Evolutionary conservation across 805 yeast species (phyloP), one percentile per base, ranked within the genome.

Genomic region (Saccharomyces eubayanus): DNA sequence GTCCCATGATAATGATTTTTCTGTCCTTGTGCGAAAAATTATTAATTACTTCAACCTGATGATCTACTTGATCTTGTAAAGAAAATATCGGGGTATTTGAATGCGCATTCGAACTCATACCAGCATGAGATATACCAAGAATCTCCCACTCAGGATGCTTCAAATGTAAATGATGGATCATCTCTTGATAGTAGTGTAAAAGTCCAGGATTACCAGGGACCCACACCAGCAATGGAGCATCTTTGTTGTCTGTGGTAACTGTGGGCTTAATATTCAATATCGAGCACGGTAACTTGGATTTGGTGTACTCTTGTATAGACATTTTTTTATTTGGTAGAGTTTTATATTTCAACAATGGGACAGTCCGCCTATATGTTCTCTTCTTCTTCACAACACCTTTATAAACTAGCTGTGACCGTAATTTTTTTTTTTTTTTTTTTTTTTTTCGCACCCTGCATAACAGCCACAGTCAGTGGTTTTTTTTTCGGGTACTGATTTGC

Each of bases 121-220:
- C 91, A 2, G 82, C 81, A 60, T 85, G 89, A 20, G 89, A 80
- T n/a, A 82, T 73, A 41, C 84, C 80, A 31, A 83, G 64, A 0
- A 84, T 65, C 60, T 83, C 86, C 59, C 76, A 72, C 16, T 65
- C 67, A 2, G 83, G 81, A 51, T 71, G 63, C 31, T 59, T 60
- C 27, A 63, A 62, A 53, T 78, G 79, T 52, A 83, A 57, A 27
- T 66, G 59, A 11, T 70, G 66, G 29, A 86, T 64, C 60, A 82
- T 84, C 3, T 79, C 78, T 20, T 72, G 72, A 65, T 87, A 87
- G 67, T 78, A 87, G 56, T 82, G 83, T 46, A 82, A 74, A 28
- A 87, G 67, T 0, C 92, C 94, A 0, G 94, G 94, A 59, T 87
- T 87, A 0, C 94, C 94, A 0, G 94, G 92, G 5, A 87, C 74